Evolutionary conservation across 371 early-diverging fungal species (phyloP), one percentile per base, ranked within the genome.

Genomic region (Polyrhizophydium stewartii): DNA sequence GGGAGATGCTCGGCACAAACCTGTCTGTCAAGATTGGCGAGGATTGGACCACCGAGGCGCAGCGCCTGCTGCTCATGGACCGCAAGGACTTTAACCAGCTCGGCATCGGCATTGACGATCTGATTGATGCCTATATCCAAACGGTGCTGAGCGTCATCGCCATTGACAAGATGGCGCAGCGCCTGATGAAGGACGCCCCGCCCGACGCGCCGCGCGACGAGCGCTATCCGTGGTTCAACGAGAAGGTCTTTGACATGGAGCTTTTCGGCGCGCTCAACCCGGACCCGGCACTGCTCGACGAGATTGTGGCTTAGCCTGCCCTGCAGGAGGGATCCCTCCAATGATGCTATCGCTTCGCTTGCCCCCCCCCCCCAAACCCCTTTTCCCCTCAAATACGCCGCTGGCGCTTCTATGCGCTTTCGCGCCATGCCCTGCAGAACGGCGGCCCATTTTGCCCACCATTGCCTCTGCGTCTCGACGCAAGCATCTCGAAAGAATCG

Each of bases 1-100:
- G 95, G 95, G 92, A 92, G 61, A 94, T 94, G 93, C 83, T 94
- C 21, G 95, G 95, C 12, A 94, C 95, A 10, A 94, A 94, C 65
- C 72, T 94, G 38, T 87, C 88, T 9, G 87, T 93, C 66, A 92
- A 92, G 71, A 27, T 63, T 27, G 80, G 84, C 1, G 86, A 90
- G 59, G 76, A 70, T 56, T 94, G 92, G 92, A 87, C 90, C 5
- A 92, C 93, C 0, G 93, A 94, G 65, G 82, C 93, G 5, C 87
- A 89, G 60, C 78, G 93, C 17, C 70, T 94, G 41, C 72, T 92
- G 55, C 78, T 93, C 27, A 92, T 95, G 93, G 95, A 95, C 69
- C 85, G 93, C 60, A 93, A 93, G 64, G 95, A 93, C 61, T 93
- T 95, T 56, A 93, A 95, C 73, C 87, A 88, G 67, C 81, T 93